Conservation (phyloP, 192 early-diverging fungal species). For the Coemansia sp. region DNA sequence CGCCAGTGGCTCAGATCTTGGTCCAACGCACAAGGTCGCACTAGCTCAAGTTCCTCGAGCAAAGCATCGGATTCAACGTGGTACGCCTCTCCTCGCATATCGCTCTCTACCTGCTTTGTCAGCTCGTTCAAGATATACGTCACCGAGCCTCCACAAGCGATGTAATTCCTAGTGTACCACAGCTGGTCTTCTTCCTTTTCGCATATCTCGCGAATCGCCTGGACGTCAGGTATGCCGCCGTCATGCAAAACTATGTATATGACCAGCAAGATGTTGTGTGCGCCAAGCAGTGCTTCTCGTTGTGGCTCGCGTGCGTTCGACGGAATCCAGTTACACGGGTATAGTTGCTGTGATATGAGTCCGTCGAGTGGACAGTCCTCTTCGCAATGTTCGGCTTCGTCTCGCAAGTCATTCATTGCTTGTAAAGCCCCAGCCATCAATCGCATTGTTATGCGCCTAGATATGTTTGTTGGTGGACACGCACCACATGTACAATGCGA, state of each 20-base stretch:
- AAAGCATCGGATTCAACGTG: conserved; percentile 37
- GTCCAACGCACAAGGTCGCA: conserved; percentile 40
- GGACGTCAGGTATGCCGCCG: conserved; percentile 20
- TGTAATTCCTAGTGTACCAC: conserved; percentile 22
- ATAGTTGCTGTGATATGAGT: conserved; percentile 17
- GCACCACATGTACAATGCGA: conserved; percentile 29
- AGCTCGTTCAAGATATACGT: conserved; percentile 34
- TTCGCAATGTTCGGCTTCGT: conserved; percentile 21
- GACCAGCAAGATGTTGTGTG: conserved; percentile 40
- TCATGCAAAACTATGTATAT: conserved; percentile 43
- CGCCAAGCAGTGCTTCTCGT: conserved; percentile 36
- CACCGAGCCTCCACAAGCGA: conserved; percentile 39
- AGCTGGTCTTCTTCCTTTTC: conserved; percentile 22
- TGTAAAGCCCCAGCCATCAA: conserved; percentile 42
- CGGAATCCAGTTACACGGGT: conserved; percentile 50
- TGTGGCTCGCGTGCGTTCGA: conserved; percentile 18
- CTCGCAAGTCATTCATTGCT: conserved; percentile 37
- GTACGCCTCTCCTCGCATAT: conserved; percentile 34
- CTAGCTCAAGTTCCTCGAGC: conserved; percentile 25
- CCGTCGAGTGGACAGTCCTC: conserved; percentile 17
- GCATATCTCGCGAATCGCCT: conserved; percentile 25
- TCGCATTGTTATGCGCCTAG: conserved; percentile 18
- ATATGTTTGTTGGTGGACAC: conserved; percentile 32
- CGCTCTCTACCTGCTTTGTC: conserved; percentile 41
- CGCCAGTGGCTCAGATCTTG: conserved; percentile 32